Base-by-base conservation (phyloP, 345 rosid species). In the Crucihimalaya himalaica region DNA sequence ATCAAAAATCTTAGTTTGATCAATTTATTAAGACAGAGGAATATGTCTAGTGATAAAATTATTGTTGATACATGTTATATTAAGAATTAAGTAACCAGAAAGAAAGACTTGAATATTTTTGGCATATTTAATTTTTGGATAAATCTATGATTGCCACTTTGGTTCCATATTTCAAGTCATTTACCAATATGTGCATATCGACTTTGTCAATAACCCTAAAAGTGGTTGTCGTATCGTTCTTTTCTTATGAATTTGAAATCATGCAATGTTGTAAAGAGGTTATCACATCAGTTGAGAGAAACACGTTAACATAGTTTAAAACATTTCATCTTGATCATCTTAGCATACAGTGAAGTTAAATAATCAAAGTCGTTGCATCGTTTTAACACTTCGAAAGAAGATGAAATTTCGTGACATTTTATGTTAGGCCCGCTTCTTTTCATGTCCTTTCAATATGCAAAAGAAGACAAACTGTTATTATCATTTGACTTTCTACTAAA, bases 161-260 rank as follows among this genome's bases (percentile, higher is more conserved):
- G 58, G 71, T 65, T 72, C 63, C 31, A 31, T 55, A 73, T 73
- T 64, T 64, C 19, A 12, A 73, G 64, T 73, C 29, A 46, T 54
- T 55, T 73, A 16, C 77, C 32, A 43, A 3, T 42, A 73, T 45
- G 34, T 64, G 71, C 71, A 54, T 64, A 21, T 64, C 6, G 47
- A 73, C 47, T 64, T 73, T 73, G 57, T 55, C 48, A 64, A 73
- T 16, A 16, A 45, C 47, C 28, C 8, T 54, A 64, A 73, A 64
- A 64, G 65, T 64, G 45, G 37, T 34, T 72, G 70, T 72, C 62
- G 70, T 14, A 4, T 63, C 34, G 7, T 40, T 19, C 13, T 42
- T 63, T n/a, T 39, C 29, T 37, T 12, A 23, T 16, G 42, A 50
- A 46, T 16, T 50, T 5, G 51, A 50, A 71, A 50, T 70, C 46